Evolutionary conservation across 805 yeast species (phyloP), one percentile per base, ranked within the genome.

Genomic region (Candida yuanshanica): DNA sequence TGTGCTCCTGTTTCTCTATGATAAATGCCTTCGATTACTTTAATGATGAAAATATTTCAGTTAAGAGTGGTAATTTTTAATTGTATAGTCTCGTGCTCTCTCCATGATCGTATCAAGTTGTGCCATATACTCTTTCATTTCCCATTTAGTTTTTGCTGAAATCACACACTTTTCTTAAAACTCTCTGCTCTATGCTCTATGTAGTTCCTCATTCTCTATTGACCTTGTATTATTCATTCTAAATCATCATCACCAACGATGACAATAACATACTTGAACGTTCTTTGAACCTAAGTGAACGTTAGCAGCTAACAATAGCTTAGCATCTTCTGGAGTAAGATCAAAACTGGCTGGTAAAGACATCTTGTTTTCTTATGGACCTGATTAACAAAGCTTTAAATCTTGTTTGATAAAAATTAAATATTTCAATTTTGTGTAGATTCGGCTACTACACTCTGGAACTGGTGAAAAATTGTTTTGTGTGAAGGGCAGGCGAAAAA

Each of bases 201-300:
- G n/a, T n/a, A n/a, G n/a, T n/a, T n/a, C n/a, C n/a, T n/a, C n/a
- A n/a, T n/a, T n/a, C n/a, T n/a, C n/a, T n/a, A n/a, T n/a, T n/a
- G n/a, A n/a, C n/a, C 24, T 13, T 11, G 23, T 24, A 17, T 22
- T 34, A 17, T 18, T 8, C 14, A 16, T 21, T 14, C 18, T 14
- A 36, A 13, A 10, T 23, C 24, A n/a, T 14, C 31, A 25, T 18
- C 34, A 36, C 26, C 37, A 37, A 26, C 16, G 17, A n/a, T n/a
- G 20, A 31, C 32, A 17, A 16, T 20, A 25, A 80, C 90, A 75
- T 82, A 85, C 95, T 80, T 90, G 97, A 73, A 91, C 95, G 88
- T 93, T 93, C 88, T 93, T 93, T 72, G 98, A 83, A 75, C 99
- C 99, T 72, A 93, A 84, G 81, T 93, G 99, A 66, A 83, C 87